Evolutionary conservation across 2,329 filamentous ascomycete species (phyloP), one percentile per base, ranked within the genome.

Genomic region (Lecanosticta acicola): DNA sequence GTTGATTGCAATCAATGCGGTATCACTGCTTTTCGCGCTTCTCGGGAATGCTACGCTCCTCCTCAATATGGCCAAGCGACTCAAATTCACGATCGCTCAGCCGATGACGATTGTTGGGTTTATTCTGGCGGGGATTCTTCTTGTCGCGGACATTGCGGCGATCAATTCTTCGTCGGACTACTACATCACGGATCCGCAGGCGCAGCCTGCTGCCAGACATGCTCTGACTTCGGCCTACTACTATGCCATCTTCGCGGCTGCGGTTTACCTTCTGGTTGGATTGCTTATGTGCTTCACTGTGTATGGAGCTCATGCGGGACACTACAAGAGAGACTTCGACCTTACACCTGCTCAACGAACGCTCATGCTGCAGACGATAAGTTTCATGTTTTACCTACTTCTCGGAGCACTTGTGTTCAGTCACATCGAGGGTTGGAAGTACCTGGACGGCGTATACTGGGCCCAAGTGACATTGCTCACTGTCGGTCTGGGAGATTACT

Each of bases 91-190:
- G 3, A 66, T 79, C 19, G 77, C 78, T 1, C 78, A 81, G 55
- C 75, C 78, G 1, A 75, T 81, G 35, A 80, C 77, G 0, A 78
- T 81, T 26, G 56, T 73, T n/a, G 77, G 78, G n/a, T 81, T 77
- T 66, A 73, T 76, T 38, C 54, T 78, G 2, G 70, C 78, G 10
- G 76, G 76, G 0, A 49, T 75, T 3, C 66, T 81, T 1, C 67
- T 82, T 21, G 74, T 80, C 20, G 69, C 67, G 3, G 69, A 80
- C 8, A 69, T 79, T 3, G 62, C 68, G 13, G 69, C 73, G 4
- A 39, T 67, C 35, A 70, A 74, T 9, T 70, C 70, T 0, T 68
- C 70, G 5, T 62, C 65, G 2, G 53, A 68, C 9, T 72, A 76
- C 45, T 68, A 66, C 13, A 61, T 74, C 8, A 63, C 65, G 16